phyloP scores from a whole-genome alignment of 306 rosid species.

The Castanopsis chinensis region DNA sequence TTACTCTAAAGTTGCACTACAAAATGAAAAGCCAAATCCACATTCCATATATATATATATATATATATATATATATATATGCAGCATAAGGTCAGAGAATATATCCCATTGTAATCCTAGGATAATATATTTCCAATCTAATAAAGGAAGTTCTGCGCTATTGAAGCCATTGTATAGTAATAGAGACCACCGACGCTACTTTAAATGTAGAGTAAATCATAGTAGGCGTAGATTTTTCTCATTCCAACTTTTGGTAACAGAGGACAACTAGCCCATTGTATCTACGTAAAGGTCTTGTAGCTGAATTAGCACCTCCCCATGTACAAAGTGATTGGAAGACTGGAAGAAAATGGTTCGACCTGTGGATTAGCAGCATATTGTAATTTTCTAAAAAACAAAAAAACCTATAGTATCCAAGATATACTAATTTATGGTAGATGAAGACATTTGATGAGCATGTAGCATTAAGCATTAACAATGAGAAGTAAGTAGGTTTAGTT shows the following conservation, averaged over 20 bases:
- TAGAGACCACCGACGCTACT: conserved; percentile 11
- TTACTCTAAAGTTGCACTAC: too few relatives aligned
- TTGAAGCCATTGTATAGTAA: neutral
- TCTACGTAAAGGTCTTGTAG: neutral
- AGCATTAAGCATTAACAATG: too few relatives aligned
- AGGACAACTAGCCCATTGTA: neutral
- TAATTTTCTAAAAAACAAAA: too few relatives aligned
- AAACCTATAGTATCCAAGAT: too few relatives aligned
- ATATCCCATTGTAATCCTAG: neutral
- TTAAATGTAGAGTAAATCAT: neutral
- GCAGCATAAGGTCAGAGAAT: neutral
- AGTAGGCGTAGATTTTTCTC: conserved; percentile 6
- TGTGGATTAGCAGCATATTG: too few relatives aligned
- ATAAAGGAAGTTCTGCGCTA: neutral
- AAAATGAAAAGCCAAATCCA: too few relatives aligned
- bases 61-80: neutral
- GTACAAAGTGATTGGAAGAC: accelerated
- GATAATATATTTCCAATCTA: neutral
- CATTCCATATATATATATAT: too few relatives aligned
- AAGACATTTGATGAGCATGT: too few relatives aligned
- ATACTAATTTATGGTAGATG: too few relatives aligned
- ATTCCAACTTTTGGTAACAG: conserved; percentile 5
- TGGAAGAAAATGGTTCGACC: accelerated
- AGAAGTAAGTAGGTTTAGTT: too few relatives aligned
- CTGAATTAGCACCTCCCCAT: accelerated